Percentiles rank a stretch among this genome's conserved stretches.
phyloP scores from a whole-genome alignment of 1,284 basidiomycete species.

The Papiliotrema fonsecae region DNA sequence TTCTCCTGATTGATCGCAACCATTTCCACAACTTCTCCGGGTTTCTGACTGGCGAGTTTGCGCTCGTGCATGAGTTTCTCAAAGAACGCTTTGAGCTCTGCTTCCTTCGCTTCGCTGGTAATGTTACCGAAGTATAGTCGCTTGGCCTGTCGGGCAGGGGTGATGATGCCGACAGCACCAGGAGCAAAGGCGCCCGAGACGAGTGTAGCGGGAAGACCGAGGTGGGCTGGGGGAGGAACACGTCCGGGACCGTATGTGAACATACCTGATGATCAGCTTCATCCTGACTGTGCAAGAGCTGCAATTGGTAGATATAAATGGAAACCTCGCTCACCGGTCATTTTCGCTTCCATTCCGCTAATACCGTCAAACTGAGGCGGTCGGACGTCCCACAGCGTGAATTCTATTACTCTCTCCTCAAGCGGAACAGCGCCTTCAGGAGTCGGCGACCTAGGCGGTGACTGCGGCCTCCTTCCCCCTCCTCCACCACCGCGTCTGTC shows the following conservation, averaged over 20 bases:
- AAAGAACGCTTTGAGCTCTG: slow-evolving; percentile 86
- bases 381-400: slow-evolving; percentile 92
- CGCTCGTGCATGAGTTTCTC: slow-evolving; percentile 92
- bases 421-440: slow-evolving; percentile 78
- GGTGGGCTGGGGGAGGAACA: slow-evolving; percentile 40
- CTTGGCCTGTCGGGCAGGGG: slow-evolving; percentile 83
- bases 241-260: slow-evolving; percentile 44
- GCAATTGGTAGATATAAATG: neutral
- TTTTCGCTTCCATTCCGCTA: slow-evolving; percentile 90
- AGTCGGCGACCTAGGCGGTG: slow-evolving; percentile 71
- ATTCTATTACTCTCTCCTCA: slow-evolving; percentile 77
- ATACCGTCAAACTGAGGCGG: slow-evolving; percentile 94
- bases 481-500: slow-evolving; percentile 37
- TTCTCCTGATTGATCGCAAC: slow-evolving; percentile 97
- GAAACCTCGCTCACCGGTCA: slow-evolving; percentile 64
- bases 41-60: slow-evolving; percentile 68
- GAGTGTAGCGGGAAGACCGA: slow-evolving; percentile 31
- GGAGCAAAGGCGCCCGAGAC: slow-evolving; percentile 33
- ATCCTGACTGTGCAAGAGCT: neutral
- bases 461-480: slow-evolving; percentile 55
- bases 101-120: slow-evolving; percentile 83
- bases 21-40: slow-evolving; percentile 82
- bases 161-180: slow-evolving; percentile 59
- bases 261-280: slow-evolving; percentile 28
- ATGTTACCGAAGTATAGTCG: slow-evolving; percentile 95